A percentile compares a stretch with the other conserved stretches of the same genome.
Evolutionary conservation across 768 basidiomycete species (phyloP).

Genomic region (Tulasnella sp.): DNA sequence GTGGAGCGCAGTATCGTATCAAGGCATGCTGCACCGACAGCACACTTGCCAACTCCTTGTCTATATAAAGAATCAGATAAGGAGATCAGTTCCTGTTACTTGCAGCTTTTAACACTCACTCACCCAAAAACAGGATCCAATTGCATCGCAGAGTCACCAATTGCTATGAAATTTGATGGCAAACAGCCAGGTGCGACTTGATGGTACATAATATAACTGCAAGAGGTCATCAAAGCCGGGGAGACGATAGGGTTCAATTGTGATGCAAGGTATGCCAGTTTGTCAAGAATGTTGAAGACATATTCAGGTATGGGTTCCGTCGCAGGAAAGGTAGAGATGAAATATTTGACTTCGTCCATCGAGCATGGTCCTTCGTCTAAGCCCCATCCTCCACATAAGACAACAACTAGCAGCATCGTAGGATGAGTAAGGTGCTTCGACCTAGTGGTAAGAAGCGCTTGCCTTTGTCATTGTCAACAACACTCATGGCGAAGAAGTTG

Average conservation of each 20-base stretch:
- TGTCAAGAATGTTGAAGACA: not conserved
- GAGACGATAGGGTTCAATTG: not conserved
- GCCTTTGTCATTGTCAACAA: not conserved
- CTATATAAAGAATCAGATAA: too few relatives aligned
- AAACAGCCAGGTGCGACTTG: not conserved
- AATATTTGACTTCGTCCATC: not conserved
- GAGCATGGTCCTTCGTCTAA: not conserved
- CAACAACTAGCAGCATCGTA: too few relatives aligned
- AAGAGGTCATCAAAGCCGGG: not conserved
- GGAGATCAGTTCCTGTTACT: too few relatives aligned
- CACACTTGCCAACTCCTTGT: not conserved
- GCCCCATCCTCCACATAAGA: conserved; percentile 3
- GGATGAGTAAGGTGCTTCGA: too few relatives aligned
- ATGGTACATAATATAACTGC: conserved; percentile 4
- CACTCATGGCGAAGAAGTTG: not conserved
- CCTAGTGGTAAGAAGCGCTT: too few relatives aligned
- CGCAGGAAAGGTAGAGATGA: not conserved
- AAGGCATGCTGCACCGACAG: not conserved
- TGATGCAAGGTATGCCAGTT: conserved; percentile 1
- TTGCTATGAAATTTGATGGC: conserved; percentile 4
- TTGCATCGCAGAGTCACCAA: conserved; percentile 8
- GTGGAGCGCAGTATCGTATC: not conserved
- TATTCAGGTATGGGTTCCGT: not conserved
- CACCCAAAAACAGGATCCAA: conserved; percentile 12
- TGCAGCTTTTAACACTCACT: too few relatives aligned